A percentile compares a stretch with the other conserved stretches of the same genome.
Evolutionary conservation across 768 basidiomycete genomes (phyloP).

Genomic region (Daedaleopsis sinensis): DNA sequence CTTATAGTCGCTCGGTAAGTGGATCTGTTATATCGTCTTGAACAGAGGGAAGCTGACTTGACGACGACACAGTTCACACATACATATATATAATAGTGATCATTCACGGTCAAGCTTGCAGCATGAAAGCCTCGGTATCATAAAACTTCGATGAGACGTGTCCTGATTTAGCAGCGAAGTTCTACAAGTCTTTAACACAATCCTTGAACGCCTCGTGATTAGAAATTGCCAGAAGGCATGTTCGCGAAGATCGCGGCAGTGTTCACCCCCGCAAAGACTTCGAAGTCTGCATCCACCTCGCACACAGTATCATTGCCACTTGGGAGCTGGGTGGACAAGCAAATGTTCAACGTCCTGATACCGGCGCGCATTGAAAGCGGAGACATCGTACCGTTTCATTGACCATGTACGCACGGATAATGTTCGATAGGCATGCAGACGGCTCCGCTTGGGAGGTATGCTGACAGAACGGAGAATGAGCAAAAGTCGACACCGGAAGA

Average conservation of each 20-base stretch:
- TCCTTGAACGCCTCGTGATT: not conserved
- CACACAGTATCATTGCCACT: slow-evolving; percentile 2
- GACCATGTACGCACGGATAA: slow-evolving; percentile 6
- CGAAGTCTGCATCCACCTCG: slow-evolving; percentile 10
- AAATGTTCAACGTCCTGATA: no score
- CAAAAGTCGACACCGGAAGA: not conserved
- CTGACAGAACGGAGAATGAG: not conserved
- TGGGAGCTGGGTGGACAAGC: not conserved
- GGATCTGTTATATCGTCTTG: no score
- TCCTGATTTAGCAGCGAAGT: no score
- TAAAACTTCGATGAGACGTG: no score
- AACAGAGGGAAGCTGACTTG: no score
- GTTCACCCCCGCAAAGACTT: slow-evolving; percentile 1
- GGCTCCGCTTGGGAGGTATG: slow-evolving; percentile 4
- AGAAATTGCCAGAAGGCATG: not conserved
- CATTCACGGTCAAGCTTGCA: no score
- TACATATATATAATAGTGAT: no score
- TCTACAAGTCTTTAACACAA: no score
- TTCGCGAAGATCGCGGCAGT: slow-evolving; percentile 21
- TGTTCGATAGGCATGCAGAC: slow-evolving; percentile 1
- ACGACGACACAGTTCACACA: no score
- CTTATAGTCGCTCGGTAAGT: no score
- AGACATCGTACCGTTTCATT: slow-evolving; percentile 1
- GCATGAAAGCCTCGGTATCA: no score
- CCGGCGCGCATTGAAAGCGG: no score